Percentiles rank a stretch among this genome's conserved stretches.
Evolutionary conservation across 179 eudicot genomes (phyloP).

Genomic region (Beta lomatogona): DNA sequence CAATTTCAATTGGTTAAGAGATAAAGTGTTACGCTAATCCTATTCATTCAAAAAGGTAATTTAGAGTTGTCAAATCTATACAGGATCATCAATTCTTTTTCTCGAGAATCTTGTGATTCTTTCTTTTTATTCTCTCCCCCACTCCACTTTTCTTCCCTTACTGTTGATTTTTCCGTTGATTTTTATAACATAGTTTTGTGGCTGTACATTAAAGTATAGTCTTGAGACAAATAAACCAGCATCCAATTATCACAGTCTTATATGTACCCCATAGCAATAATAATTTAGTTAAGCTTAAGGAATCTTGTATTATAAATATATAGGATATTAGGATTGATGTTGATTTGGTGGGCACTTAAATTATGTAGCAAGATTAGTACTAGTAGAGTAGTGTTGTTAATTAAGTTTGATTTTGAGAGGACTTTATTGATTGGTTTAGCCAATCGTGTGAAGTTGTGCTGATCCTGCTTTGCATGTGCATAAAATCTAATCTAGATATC

Average conservation of each 20-base stretch:
- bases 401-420: conserved; percentile 10
- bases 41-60: neutral
- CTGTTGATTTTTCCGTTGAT: neutral
- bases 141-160: neutral
- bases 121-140: neutral
- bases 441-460: conserved; percentile 28
- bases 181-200: neutral
- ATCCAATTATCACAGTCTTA: conserved; percentile 17
- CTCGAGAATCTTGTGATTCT: conserved; percentile 18
- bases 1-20: neutral
- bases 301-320: conserved; percentile 13
- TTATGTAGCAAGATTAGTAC: neutral
- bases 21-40: neutral
- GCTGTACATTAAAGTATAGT: conserved; percentile 13
- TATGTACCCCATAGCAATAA: neutral
- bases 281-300: conserved; percentile 20
- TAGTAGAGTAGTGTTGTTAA: neutral
- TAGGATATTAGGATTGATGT: conserved; percentile 17
- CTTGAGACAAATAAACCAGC: neutral
- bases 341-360: conserved; percentile 28
- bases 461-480: conserved; percentile 28
- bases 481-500: conserved; percentile 36
- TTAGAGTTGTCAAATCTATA: conserved; percentile 19
- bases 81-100: neutral
- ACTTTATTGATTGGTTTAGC: conserved; percentile 24